Conservation (phyloP, 2,329 filamentous ascomycete species). For the Fusarium sp. region DNA sequence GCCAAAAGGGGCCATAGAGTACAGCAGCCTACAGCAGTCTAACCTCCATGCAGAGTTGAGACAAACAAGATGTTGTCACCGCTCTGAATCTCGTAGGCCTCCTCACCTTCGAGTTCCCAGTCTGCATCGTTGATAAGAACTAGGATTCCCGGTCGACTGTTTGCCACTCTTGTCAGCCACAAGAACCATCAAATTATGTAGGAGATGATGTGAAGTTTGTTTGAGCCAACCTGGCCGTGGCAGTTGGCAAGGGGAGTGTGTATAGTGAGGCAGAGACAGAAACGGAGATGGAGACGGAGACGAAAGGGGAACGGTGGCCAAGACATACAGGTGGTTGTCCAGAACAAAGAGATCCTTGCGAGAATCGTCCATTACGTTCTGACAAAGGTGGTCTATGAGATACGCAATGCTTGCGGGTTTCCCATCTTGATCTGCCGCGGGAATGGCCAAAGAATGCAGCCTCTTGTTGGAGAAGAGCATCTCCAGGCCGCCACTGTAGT, state of each 20-base stretch:
- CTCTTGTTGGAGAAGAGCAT: slow-evolving; percentile 90
- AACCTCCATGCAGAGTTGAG: slow-evolving; percentile 95
- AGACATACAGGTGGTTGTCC: slow-evolving; percentile 84
- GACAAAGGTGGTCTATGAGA: slow-evolving; percentile 82
- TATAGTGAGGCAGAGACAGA: slow-evolving; percentile 14
- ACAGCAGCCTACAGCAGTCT: slow-evolving; percentile 40
- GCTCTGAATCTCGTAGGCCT: slow-evolving; percentile 83
- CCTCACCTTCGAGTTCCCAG: slow-evolving; percentile 97
- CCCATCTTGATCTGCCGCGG: slow-evolving; percentile 69
- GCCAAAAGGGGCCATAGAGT: slow-evolving; percentile 10
- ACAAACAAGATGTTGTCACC: slow-evolving; percentile 95
- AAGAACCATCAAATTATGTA: slow-evolving; percentile 14
- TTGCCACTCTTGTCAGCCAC: slow-evolving; percentile 44
- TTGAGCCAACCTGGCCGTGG: slow-evolving; percentile 10
- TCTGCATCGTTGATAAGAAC: slow-evolving; percentile 98
- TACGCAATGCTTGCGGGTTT: slow-evolving; percentile 75
- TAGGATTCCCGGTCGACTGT: slow-evolving; percentile 91
- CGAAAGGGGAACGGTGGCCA: slow-evolving; percentile 7
- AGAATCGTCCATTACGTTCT: slow-evolving; percentile 84
- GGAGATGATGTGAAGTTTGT: slow-evolving; percentile 1
- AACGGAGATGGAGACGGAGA: background rate
- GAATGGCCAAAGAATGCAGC: slow-evolving; percentile 76
- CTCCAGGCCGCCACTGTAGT: slow-evolving; percentile 84
- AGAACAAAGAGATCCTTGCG: slow-evolving; percentile 91
- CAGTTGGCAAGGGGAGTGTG: slow-evolving; percentile 37